Base-by-base conservation (phyloP, 768 basidiomycete genomes). In the Suillus placidus region DNA sequence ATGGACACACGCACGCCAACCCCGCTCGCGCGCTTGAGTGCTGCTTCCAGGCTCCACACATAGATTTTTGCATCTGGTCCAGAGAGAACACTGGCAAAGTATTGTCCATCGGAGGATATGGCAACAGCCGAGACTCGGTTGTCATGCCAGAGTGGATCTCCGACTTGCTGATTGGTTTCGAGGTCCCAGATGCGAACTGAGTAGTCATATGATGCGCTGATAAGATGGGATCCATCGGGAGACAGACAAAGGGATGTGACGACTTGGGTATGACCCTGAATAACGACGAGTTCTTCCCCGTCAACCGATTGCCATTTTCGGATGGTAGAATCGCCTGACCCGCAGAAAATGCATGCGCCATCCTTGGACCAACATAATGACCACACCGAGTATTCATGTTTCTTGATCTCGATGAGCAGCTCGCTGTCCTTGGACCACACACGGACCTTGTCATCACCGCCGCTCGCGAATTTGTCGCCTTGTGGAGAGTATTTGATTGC, bases 71-170 rank as follows among this genome's bases (percentile, higher is more conserved):
- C 83, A 73, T 97, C 95, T 71, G 85, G 85, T 0, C 94, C 94
- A 16, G 0, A 1, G 37, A 38, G 12, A 13, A 88, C 94, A 70
- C 90, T 94, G 3, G 88, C 93, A 6, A 97, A 81, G 61, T 88
- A 86, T 71, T 84, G 88, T 16, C 91, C 94, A 78, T 97, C 93
- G 2, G 84, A 82, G 69, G 91, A 94, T 45, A 95, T 71, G 4
- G 94, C 92, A 4, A 97, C 81, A 6, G 85, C 82, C 32, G 91
- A 81, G 0, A 97, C 85, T 76, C 93, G 89, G 70, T 92, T 92
- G 10, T 84, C 88, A 73, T 97, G 95, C 0, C 93, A 94, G 63
- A 83, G 76, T 4, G 84, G 73, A 1, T 82, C 81, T 7, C 61
- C 61, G 0, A 61, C 10, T n/a, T 7, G 43, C 49, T 51, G 42